Evolutionary conservation across 2,329 filamentous ascomycete species (phyloP).

Genomic region (Exophiala lecanii-corni): DNA sequence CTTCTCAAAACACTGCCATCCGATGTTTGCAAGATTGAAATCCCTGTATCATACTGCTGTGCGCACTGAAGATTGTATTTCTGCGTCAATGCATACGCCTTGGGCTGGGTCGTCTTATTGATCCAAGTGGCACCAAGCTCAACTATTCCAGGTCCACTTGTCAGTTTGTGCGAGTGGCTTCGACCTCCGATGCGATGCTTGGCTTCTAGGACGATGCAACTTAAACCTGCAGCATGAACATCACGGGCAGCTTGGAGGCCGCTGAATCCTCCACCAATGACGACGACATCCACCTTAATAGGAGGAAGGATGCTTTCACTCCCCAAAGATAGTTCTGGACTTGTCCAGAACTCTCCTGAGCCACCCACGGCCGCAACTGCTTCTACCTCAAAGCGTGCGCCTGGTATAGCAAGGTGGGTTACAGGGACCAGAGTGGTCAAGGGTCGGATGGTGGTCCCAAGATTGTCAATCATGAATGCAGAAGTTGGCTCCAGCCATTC

Average conservation of each 20-base stretch:
- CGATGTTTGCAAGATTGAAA: constrained; percentile 38
- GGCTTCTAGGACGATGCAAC: constrained; percentile 45
- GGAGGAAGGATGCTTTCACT: too few species aligned
- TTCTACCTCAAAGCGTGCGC: constrained; percentile 41
- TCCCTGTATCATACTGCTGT: constrained; percentile 45
- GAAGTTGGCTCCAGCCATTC: too few species aligned
- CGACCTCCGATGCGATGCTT: constrained; percentile 50
- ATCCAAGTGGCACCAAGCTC: constrained; percentile 59
- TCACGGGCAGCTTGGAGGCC: constrained; percentile 36
- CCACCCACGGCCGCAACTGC: constrained; percentile 32
- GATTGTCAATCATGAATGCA: constrained; percentile 18
- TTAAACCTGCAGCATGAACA: constrained; percentile 35
- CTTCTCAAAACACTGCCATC: constrained; percentile 29
- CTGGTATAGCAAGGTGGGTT: constrained; percentile 33
- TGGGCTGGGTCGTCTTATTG: constrained; percentile 51
- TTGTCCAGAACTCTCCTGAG: too few species aligned
- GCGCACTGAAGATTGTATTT: constrained; percentile 38
- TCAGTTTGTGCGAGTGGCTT: constrained; percentile 38
- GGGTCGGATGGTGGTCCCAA: constrained; percentile 35
- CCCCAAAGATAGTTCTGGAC: too few species aligned
- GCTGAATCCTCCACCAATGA: constrained; percentile 45
- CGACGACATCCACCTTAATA: constrained; percentile 29
- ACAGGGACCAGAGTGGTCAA: constrained; percentile 42
- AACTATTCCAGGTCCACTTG: constrained; percentile 31
- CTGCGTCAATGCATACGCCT: constrained; percentile 37